phyloP scores from a whole-genome alignment of 2,329 filamentous ascomycete genomes.

The Aureobasidium sp. region DNA sequence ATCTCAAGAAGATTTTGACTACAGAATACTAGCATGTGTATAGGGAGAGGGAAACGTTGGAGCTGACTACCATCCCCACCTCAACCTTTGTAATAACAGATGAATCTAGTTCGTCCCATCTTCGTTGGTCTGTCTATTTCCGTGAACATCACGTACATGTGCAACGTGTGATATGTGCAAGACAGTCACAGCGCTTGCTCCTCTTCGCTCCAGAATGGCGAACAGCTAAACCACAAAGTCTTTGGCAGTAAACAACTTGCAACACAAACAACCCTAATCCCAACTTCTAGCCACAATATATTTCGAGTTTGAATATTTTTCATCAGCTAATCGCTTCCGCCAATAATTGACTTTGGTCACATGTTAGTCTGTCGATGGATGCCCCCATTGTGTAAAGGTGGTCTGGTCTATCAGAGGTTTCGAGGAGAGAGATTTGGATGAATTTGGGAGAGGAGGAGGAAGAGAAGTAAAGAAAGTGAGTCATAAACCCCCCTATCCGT shows the following conservation, averaged over 20 bases:
- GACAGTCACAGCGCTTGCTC: no score
- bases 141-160: neutral
- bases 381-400: neutral
- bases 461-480: neutral
- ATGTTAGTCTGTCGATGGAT: neutral
- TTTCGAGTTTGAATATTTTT: neutral
- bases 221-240: neutral
- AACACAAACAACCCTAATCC: neutral
- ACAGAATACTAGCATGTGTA: slow-evolving; percentile 36
- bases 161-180: neutral
- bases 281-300: no score
- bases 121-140: neutral
- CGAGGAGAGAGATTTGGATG: no score
- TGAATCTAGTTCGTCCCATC: neutral
- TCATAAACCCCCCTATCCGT: neutral
- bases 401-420: neutral
- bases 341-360: neutral
- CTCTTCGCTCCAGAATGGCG: neutral
- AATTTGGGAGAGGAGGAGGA: no score
- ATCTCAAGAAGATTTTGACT: slow-evolving; percentile 61
- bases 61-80: neutral
- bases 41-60: neutral
- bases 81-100: neutral
- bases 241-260: neutral
- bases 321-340: neutral